Percentiles rank a stretch among this genome's conserved stretches.
phyloP scores from a whole-genome alignment of 2,329 filamentous ascomycete genomes.

The Clarireedia sp. region DNA sequence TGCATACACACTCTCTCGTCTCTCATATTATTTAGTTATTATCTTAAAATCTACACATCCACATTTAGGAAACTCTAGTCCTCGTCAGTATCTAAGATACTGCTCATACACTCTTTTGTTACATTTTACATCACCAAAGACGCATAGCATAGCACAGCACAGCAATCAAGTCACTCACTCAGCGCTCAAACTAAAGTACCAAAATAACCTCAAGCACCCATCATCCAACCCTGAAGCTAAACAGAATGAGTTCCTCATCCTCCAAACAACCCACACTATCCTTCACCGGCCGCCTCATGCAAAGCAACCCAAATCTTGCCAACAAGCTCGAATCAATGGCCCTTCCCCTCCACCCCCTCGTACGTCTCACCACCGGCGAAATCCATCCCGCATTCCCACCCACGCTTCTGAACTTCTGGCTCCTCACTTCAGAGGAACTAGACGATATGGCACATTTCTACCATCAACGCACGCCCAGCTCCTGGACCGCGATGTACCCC shows the following conservation, averaged over 20 bases:
- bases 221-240: neutral
- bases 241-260: neutral
- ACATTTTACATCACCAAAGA: neutral
- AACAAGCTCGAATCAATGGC: constrained; percentile 59
- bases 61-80: neutral
- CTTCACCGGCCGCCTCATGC: neutral
- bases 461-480: constrained; percentile 55
- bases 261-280: neutral
- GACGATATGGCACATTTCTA: constrained; percentile 66
- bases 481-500: constrained; percentile 54
- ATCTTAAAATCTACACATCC: neutral
- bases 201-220: no score
- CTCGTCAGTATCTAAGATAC: no score
- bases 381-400: constrained; percentile 57
- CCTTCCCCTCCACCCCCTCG: constrained; percentile 57
- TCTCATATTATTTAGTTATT: no score
- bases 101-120: neutral
- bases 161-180: neutral
- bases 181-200: neutral
- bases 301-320: constrained; percentile 43
- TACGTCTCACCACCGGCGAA: constrained; percentile 52
- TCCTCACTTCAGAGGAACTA: constrained; percentile 62
- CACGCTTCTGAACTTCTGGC: constrained; percentile 64
- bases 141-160: neutral
- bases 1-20: constrained; percentile 11